A percentile compares a stretch with the other conserved stretches of the same genome.
phyloP scores from a whole-genome alignment of 345 rosid genomes.

The Viola odorata region DNA sequence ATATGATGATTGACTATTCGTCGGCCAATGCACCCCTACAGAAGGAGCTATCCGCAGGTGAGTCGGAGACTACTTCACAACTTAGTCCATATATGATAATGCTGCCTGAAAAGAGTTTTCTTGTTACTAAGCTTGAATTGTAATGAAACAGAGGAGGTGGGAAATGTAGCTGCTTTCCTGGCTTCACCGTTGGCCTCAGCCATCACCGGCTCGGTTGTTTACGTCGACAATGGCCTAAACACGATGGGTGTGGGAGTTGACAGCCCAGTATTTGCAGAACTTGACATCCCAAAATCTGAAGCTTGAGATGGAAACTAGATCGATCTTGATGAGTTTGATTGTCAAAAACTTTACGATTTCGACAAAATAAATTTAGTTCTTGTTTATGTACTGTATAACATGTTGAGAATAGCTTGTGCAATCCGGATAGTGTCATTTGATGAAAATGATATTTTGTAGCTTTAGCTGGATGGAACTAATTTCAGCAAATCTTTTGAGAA shows the following conservation, averaged over 20 bases:
- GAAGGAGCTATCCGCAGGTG: conserved; percentile 86
- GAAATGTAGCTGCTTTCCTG: conserved; percentile 87
- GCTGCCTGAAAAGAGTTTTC: neutral
- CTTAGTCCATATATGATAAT: neutral
- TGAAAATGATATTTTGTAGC: too few species aligned
- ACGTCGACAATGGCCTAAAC: conserved; percentile 92
- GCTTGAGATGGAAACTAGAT: too few species aligned
- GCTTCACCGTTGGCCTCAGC: conserved; percentile 92
- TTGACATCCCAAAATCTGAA: conserved; percentile 40
- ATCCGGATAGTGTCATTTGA: too few species aligned
- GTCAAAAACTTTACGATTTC: too few species aligned
- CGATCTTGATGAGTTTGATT: too few species aligned
- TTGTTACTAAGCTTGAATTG: conserved; percentile 3
- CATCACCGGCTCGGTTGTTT: conserved; percentile 75
- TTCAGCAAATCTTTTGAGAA: too few species aligned
- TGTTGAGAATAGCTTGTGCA: too few species aligned
- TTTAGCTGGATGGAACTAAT: too few species aligned
- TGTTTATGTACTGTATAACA: too few species aligned
- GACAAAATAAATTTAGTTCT: too few species aligned
- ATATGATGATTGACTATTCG: conserved; percentile 81
- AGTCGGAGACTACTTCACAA: neutral
- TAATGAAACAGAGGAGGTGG: conserved; percentile 75
- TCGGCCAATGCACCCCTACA: conserved; percentile 76
- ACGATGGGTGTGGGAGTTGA: conserved; percentile 92
- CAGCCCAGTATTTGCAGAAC: conserved; percentile 77